Conservation (phyloP, 176 grass and related monocot genomes). For the Coix lacrymajobi region DNA sequence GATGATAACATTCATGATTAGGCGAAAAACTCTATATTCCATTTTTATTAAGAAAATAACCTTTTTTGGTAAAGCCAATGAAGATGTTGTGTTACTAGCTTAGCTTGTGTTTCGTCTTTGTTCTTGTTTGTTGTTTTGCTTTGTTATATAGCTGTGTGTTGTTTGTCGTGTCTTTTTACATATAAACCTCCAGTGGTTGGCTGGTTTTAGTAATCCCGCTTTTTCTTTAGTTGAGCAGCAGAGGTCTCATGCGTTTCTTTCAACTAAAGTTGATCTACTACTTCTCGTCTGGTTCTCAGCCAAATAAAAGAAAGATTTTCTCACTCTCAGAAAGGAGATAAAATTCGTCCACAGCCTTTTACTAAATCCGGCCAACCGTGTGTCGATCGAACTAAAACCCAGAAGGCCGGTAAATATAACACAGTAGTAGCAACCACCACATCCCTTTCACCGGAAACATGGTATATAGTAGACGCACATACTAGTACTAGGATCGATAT, state of each 20-base stretch:
- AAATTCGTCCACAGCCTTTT: neutral
- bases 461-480: neutral
- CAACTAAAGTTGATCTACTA: neutral
- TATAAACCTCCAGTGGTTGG: neutral
- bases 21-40: neutral
- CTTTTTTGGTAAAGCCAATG: neutral
- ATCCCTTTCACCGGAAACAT: slow-evolving; percentile 15
- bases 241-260: neutral
- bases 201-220: neutral
- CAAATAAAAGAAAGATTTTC: neutral
- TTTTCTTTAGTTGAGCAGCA: neutral
- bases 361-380: neutral
- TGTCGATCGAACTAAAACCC: slow-evolving; percentile 11
- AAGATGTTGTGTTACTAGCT: neutral
- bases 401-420: neutral
- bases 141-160: neutral
- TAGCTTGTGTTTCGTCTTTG: neutral
- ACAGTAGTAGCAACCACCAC: neutral
- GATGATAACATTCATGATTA: slow-evolving; percentile 2
- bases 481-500: no score
- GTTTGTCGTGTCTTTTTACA: neutral
- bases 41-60: neutral
- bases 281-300: neutral
- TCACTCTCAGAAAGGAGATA: no score
- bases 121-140: neutral